Base-by-base conservation (phyloP, 306 rosid genomes). In the Canavalia ensiformis region DNA sequence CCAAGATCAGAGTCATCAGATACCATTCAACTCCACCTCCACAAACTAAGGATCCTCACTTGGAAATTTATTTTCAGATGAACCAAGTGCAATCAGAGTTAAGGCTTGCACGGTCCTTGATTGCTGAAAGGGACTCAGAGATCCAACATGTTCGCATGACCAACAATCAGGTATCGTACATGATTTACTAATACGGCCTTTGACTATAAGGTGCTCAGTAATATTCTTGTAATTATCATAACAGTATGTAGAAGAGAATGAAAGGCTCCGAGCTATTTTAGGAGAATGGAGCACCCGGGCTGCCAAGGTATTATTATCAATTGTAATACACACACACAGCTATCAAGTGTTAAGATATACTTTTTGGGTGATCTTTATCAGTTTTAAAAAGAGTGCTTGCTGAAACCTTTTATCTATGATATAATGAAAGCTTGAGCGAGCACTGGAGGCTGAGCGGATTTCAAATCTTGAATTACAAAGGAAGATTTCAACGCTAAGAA, bases 241-340 rank as follows among this genome's bases (percentile, higher is more conserved):
- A 81, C 92, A 93, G 98, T 93, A 96, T 56, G 97, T 96, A n/a
- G 98, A 93, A 85, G 99, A 96, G 87, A 96, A 96, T 54, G 99
- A 96, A 83, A 90, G 99, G 79, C 85, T 93, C 9, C 86, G 99
- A 85, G 98, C 98, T 58, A 96, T 96, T 79, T 85, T 96, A 78
- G 97, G 94, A 74, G 99, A 96, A 84, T 96, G 99, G 98, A 93
- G 99, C 86, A 87, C 93, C 44, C 87, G 97, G 34, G 97, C 99
- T 18, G 98, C 99, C n/a, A 96, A 93, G 98, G 99, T 96, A 90
- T 75, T 67, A 54, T 74, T 55, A 46, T 7, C 83, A 30, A 39
- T 5, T 46, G 56, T 56, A 58, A 60, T 8, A 11, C 29, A 39
- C 34, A 13, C 34, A 3, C 39, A 66, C 8, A 31, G 57, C 4